Evolutionary conservation across 2,329 filamentous ascomycete species (phyloP).

Genomic region (Xylariaceae sp.): DNA sequence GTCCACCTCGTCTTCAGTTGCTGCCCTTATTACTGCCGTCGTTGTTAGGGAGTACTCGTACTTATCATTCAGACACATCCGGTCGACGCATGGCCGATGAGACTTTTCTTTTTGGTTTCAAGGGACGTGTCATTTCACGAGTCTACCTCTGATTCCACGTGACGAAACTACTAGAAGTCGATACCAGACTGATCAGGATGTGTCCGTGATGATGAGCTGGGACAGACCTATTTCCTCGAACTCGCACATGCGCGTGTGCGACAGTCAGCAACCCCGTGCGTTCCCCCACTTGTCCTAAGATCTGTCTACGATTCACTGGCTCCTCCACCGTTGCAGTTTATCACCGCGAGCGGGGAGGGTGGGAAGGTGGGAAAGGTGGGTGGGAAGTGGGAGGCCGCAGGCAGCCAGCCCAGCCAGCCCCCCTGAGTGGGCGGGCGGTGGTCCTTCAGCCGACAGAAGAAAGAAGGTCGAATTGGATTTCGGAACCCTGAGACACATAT

Average conservation of each 20-base stretch:
- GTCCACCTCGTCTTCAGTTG: background rate
- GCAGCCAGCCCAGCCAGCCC: conserved; percentile 6
- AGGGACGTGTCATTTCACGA: background rate
- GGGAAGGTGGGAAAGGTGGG: background rate
- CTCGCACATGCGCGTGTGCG: background rate
- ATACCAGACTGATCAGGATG: background rate
- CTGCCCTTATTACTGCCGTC: background rate
- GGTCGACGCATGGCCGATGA: background rate
- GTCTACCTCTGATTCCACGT: background rate
- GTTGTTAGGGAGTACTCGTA: background rate
- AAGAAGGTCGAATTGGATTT: conserved; percentile 8
- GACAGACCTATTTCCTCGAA: too few relatives aligned
- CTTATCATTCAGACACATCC: background rate
- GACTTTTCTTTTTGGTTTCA: background rate
- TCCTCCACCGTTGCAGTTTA: conserved; percentile 5
- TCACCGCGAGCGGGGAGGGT: background rate
- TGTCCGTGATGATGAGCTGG: too few relatives aligned
- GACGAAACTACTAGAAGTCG: background rate
- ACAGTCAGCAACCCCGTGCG: conserved; percentile 4
- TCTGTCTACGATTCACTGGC: conserved; percentile 3
- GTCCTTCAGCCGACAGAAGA: conserved; percentile 15
- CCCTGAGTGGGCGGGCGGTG: conserved; percentile 12
- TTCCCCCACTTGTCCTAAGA: conserved; percentile 5
- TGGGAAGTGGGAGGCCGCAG: conserved; percentile 17
- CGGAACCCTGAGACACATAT: background rate